Evolutionary conservation across 345 rosid species (phyloP).

Genomic region (Arabidopsis suecica): DNA sequence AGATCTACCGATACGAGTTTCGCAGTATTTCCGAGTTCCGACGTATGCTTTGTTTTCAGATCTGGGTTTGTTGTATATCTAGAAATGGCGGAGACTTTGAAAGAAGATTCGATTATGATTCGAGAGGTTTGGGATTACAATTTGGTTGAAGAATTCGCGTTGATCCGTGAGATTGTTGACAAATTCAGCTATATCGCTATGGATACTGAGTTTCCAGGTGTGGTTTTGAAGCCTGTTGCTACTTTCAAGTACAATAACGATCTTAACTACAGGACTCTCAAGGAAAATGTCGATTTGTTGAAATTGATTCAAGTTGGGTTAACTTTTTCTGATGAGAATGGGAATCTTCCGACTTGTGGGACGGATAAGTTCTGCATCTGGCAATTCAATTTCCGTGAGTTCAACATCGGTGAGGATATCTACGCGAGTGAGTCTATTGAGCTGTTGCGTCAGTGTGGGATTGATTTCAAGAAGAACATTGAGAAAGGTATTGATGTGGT

Average conservation of each 20-base stretch:
- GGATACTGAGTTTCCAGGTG: constrained; percentile 98
- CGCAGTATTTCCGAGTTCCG: constrained; percentile 1
- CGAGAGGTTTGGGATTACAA: constrained; percentile 93
- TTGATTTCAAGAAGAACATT: constrained; percentile 75
- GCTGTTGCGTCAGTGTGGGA: constrained; percentile 75
- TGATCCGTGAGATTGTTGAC: constrained; percentile 86
- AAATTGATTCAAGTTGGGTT: constrained; percentile 84
- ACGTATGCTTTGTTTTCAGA: constrained; percentile 54
- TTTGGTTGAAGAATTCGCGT: constrained; percentile 69
- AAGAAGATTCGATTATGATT: constrained; percentile 68
- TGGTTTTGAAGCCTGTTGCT: constrained; percentile 77
- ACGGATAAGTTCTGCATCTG: constrained; percentile 73
- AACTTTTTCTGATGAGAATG: constrained; percentile 76
- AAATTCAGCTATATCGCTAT: constrained; percentile 64
- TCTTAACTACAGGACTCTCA: constrained; percentile 75
- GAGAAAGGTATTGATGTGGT: constrained; percentile 82
- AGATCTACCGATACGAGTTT: constrained; percentile 35
- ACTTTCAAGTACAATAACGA: constrained; percentile 81
- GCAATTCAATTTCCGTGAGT: constrained; percentile 95
- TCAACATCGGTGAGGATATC: constrained; percentile 69
- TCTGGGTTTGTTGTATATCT: constrained; percentile 49
- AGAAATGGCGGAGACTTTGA: constrained; percentile 61
- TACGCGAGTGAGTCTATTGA: constrained; percentile 85
- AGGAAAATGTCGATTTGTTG: constrained; percentile 83
- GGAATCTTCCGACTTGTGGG: constrained; percentile 84